Evolutionary conservation across 176 grass and related monocot species (phyloP).

Genomic region (Oryza glaberrima): DNA sequence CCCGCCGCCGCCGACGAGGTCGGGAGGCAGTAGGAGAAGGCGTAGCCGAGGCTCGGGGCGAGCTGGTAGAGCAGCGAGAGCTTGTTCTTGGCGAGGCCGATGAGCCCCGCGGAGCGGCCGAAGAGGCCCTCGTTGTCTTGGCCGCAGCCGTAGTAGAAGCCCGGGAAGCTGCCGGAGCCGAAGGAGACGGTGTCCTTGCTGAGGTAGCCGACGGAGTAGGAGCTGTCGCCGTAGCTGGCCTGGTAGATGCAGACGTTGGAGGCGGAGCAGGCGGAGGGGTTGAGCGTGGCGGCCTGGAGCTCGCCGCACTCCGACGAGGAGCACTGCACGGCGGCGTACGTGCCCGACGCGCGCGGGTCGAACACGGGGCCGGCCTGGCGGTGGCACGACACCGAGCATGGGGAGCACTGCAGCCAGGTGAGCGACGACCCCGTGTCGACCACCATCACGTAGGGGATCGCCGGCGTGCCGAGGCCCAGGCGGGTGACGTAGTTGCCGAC

Average conservation of each 20-base stretch:
- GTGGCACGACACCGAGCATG: slow-evolving; percentile 81
- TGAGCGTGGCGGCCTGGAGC: slow-evolving; percentile 62
- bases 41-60: slow-evolving; percentile 49
- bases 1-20: slow-evolving; percentile 25
- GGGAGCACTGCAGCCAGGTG: slow-evolving; percentile 86
- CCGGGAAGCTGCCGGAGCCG: slow-evolving; percentile 39
- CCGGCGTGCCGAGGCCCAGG: slow-evolving; percentile 67
- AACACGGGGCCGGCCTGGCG: slow-evolving; percentile 58
- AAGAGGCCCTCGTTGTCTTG: slow-evolving; percentile 79
- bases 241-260: slow-evolving; percentile 79
- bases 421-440: slow-evolving; percentile 90
- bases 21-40: slow-evolving; percentile 77
- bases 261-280: slow-evolving; percentile 59
- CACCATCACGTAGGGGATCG: slow-evolving; percentile 72
- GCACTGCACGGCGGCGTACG: slow-evolving; percentile 64
- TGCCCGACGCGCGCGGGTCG: slow-evolving; percentile 53
- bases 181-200: slow-evolving; percentile 69
- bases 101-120: slow-evolving; percentile 59
- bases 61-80: slow-evolving; percentile 71
- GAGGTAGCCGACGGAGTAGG: slow-evolving; percentile 81
- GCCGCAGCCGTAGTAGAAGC: slow-evolving; percentile 75
- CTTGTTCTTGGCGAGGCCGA: slow-evolving; percentile 65
- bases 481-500: slow-evolving; percentile 86
- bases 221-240: slow-evolving; percentile 74
- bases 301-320: slow-evolving; percentile 51